phyloP scores from a whole-genome alignment of 495 filamentous ascomycete species.

The Recurvomyces mirabilis region DNA sequence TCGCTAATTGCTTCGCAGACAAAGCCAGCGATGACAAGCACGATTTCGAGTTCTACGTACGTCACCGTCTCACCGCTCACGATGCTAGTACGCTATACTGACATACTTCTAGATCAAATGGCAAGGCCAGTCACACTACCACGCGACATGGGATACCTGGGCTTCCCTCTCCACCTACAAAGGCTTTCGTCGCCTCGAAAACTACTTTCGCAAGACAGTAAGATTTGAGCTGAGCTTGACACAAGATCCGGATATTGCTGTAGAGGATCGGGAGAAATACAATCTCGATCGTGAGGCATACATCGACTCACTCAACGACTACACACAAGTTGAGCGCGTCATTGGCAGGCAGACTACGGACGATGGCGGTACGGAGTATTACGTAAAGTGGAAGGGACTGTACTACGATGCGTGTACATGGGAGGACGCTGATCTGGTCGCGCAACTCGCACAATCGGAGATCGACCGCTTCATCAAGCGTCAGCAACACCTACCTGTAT shows the following conservation, averaged over 20 bases:
- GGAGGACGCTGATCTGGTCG: conserved; percentile 68
- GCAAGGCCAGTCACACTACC: conserved; percentile 87
- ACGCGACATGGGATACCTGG: conserved; percentile 85
- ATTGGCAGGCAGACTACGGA: conserved; percentile 61
- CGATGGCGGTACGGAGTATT: conserved; percentile 70
- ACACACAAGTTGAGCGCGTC: conserved; percentile 82
- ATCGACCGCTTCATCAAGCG: conserved; percentile 86
- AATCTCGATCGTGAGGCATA: conserved; percentile 79
- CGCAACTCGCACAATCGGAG: conserved; percentile 65
- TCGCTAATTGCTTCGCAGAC: conserved; percentile 4
- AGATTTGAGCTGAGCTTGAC: conserved; percentile 59
- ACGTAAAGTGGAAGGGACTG: conserved; percentile 66
- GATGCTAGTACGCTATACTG: background rate
- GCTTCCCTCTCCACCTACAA: conserved; percentile 54
- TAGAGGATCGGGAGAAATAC: conserved; percentile 84
- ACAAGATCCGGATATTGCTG: conserved; percentile 57
- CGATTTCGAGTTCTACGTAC: conserved; percentile 75
- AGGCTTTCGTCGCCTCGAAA: conserved; percentile 79
- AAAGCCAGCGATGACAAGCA: conserved; percentile 47
- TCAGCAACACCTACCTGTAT: conserved; percentile 59
- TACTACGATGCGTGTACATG: conserved; percentile 85
- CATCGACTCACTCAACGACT: conserved; percentile 70
- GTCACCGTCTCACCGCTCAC: conserved; percentile 11
- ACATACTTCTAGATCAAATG: conserved; percentile 64
- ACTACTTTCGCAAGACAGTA: conserved; percentile 78